These are phyloP conservation scores for Wickerhamiella siamensis DNA, from an alignment of 805 yeast genomes.

Conservation along the genomic window DNA sequence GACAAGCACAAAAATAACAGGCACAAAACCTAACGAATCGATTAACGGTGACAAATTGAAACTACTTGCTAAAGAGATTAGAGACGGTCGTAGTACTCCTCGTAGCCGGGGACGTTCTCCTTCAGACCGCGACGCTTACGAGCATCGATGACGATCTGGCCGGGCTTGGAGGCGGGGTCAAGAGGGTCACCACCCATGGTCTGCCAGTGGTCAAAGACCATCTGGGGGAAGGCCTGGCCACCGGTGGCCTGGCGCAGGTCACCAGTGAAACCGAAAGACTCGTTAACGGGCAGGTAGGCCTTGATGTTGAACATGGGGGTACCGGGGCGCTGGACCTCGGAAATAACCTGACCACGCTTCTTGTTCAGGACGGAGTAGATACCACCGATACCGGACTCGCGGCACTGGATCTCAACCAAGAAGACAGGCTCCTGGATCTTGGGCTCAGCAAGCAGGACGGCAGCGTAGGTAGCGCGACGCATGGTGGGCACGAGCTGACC, in stretches of 20 bases:
- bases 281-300: constrained; percentile 99
- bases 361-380: constrained; percentile 98
- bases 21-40: no score
- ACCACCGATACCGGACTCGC: constrained; percentile 99
- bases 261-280: constrained; percentile 99
- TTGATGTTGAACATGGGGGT: constrained; percentile 98
- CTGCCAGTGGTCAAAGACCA: constrained; percentile 99
- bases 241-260: constrained; percentile 99
- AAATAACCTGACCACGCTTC: constrained; percentile 95
- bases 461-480: constrained; percentile 99
- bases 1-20: no score
- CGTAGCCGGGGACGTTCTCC: constrained; percentile 97
- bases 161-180: constrained; percentile 67
- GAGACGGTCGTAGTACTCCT: constrained; percentile 72
- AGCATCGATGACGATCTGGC: constrained; percentile 46
- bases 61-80: constrained; percentile 18
- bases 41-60: no score
- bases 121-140: constrained; percentile 96
- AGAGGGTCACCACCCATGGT: constrained; percentile 82
- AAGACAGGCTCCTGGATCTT: constrained; percentile 98
- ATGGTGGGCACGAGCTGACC: constrained; percentile 99
- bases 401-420: constrained; percentile 99
- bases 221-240: constrained; percentile 99
- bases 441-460: constrained; percentile 96
- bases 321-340: constrained; percentile 99